Percentiles rank a stretch among this genome's conserved stretches.
Conservation (phyloP, 1,139 yeast genomes). For the Scheffersomyces titani region DNA sequence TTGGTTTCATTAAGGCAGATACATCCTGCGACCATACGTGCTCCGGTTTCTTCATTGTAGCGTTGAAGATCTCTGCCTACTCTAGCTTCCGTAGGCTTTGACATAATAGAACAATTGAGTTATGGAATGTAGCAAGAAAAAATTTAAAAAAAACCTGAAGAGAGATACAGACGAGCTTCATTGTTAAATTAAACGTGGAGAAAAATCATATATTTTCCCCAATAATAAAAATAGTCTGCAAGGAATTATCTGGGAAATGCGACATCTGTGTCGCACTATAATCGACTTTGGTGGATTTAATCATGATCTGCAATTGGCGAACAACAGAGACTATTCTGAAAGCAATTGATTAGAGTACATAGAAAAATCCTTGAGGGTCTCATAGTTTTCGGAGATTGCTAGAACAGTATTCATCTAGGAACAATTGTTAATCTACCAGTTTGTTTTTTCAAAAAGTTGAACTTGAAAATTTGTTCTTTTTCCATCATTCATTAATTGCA, state of each 20-base stretch:
- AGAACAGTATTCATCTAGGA: not conserved
- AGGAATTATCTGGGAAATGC: too few species aligned
- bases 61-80: slow-evolving; percentile 42
- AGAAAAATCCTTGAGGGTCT: not conserved
- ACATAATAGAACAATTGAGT: not conserved
- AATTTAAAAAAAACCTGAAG: not conserved
- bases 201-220: not conserved
- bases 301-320: not conserved
- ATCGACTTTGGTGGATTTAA: not conserved
- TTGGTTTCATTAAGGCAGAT: slow-evolving; percentile 62
- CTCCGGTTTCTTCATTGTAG: slow-evolving; percentile 58
- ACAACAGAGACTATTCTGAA: not conserved
- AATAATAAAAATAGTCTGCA: not conserved
- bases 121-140: not conserved
- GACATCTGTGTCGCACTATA: not conserved
- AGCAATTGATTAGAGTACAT: not conserved
- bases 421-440: not conserved
- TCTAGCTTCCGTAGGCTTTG: slow-evolving; percentile 26
- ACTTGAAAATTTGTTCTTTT: too few species aligned
- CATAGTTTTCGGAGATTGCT: not conserved
- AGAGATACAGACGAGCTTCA: not conserved
- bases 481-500: not conserved
- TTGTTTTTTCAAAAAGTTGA: too few species aligned
- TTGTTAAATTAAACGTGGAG: not conserved
- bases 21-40: slow-evolving; percentile 90